These are phyloP conservation scores for Exophiala alcalophila DNA, from an alignment of 2,329 filamentous ascomycete species.

Conservation along the genomic window DNA sequence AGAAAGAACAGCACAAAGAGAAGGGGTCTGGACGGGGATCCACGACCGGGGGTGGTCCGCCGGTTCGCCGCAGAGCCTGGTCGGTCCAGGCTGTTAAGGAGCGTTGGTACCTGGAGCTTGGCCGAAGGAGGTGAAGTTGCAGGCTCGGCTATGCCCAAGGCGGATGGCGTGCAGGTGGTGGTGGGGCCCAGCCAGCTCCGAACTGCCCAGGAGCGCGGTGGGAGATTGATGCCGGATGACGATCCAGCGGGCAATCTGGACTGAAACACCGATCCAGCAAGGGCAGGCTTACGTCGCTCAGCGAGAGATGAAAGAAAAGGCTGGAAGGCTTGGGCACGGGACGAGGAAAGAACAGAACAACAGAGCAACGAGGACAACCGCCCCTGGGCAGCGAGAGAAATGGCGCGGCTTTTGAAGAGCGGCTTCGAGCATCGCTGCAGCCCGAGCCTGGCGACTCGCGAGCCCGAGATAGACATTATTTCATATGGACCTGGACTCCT, in stretches of 20 bases:
- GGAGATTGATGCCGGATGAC: conserved; percentile 17
- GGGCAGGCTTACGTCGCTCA: conserved; percentile 3
- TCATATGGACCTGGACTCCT: not conserved
- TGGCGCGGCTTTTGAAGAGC: not conserved
- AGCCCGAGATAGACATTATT: too few relatives aligned
- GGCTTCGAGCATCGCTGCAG: too few relatives aligned
- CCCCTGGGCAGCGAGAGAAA: too few relatives aligned
- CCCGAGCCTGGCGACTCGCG: too few relatives aligned
- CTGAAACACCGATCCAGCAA: conserved; percentile 20
- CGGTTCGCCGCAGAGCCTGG: conserved; percentile 1
- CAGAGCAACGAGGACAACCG: too few relatives aligned
- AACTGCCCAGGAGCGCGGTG: conserved; percentile 1
- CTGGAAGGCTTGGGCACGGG: conserved; percentile 1
- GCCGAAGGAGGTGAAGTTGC: conserved; percentile 4
- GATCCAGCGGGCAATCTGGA: conserved; percentile 22
- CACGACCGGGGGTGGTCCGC: too few relatives aligned
- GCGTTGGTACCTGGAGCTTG: conserved; percentile 18
- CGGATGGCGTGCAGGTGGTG: conserved; percentile 5
- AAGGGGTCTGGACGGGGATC: too few relatives aligned
- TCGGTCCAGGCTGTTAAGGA: too few relatives aligned
- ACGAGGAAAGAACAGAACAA: too few relatives aligned
- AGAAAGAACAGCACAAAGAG: conserved; percentile 7
- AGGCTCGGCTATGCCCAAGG: conserved; percentile 11
- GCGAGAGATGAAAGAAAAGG: conserved; percentile 2
- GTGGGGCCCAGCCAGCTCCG: conserved; percentile 18